Conservation (phyloP, 129 eudicot genomes). For the Escallonia herrerae region DNA sequence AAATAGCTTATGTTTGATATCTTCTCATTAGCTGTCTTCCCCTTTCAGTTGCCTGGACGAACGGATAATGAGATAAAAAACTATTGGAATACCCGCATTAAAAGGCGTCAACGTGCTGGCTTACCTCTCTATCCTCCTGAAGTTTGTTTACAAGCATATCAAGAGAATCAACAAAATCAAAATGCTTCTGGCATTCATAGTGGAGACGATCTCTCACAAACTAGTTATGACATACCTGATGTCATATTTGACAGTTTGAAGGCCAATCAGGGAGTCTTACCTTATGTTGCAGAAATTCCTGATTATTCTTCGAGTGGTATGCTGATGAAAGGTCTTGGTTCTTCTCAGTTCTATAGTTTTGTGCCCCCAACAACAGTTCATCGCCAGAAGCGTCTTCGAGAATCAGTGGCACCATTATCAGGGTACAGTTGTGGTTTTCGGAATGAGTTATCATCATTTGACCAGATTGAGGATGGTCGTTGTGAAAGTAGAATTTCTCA, state of each 20-base stretch:
- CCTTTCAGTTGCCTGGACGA: constrained; percentile 23
- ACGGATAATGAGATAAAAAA: constrained; percentile 22
- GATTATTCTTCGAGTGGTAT: constrained; percentile 12
- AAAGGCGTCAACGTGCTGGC: constrained; percentile 21
- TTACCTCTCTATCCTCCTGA: constrained; percentile 22
- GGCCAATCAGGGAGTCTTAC: constrained; percentile 13
- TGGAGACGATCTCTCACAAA: constrained; percentile 25
- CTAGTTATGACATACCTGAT: constrained; percentile 24
- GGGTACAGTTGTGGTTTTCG: constrained; percentile 6
- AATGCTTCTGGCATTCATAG: constrained; percentile 10
- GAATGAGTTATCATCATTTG: constrained; percentile 15
- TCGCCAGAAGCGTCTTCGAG: constrained; percentile 26
- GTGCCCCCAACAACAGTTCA: constrained; percentile 6
- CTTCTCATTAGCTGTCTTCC: neutral
- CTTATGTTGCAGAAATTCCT: constrained; percentile 8
- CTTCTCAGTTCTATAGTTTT: constrained; percentile 15
- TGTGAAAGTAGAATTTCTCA: constrained; percentile 12
- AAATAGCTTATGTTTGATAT: neutral
- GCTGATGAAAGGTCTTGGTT: constrained; percentile 9
- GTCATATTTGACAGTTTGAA: constrained; percentile 22
- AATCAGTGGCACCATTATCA: constrained; percentile 13
- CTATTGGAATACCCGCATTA: constrained; percentile 20
- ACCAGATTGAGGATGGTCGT: constrained; percentile 12
- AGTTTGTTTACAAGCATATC: constrained; percentile 5
- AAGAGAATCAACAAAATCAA: constrained; percentile 19